Evolutionary conservation across 2,329 filamentous ascomycete genomes (phyloP), one percentile per base, ranked within the genome.

Genomic region (Coleophoma cylindrospora): DNA sequence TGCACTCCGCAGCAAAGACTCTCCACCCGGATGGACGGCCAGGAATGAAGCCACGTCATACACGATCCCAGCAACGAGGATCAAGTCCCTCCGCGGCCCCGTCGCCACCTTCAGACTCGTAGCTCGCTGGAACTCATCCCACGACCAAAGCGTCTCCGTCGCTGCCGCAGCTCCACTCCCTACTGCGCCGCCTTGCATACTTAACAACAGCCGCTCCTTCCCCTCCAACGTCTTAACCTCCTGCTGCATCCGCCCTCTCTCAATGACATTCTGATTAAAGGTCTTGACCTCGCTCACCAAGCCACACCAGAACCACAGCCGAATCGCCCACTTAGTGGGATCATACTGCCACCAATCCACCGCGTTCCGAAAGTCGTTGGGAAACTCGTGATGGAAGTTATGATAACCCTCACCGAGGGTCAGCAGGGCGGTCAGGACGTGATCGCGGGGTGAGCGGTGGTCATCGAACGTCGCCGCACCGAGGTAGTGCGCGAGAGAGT

Each of bases 381-480:
- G 83, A 67, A 86, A 86, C 61, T 86, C 83, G 71, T 87, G 83
- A 70, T 87, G 83, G 74, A 86, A 86, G 73, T 86, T 87, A 74
- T 86, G 83, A 71, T 86, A 87, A 15, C 83, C 83, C 67, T 87
- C 83, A 33, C 83, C 83, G 37, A 87, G 77, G 19, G 83, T 87
- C 53, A 84, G 75, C 6, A 86, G 68, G 43, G 83, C 83, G 33
- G 83, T 86, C 65, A 87, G 74, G 60, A 85, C 74, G 65, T 87
- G 83, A 63, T 86, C 83, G 60, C 83, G 79, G 47, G 83, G 83
- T 40, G 80, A 84, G 75, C 86, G 85, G 65, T 81, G 80, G 74
- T 87, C 83, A 55, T 86, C 83, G 63, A 86, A 87, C 45, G 83
- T 83, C 69, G 86, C 83, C 58, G 86, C 83, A 32, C 74, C 74